Evolutionary conservation across 176 grass and related monocot genomes (phyloP).

Genomic region (Musa troglodytarum): DNA sequence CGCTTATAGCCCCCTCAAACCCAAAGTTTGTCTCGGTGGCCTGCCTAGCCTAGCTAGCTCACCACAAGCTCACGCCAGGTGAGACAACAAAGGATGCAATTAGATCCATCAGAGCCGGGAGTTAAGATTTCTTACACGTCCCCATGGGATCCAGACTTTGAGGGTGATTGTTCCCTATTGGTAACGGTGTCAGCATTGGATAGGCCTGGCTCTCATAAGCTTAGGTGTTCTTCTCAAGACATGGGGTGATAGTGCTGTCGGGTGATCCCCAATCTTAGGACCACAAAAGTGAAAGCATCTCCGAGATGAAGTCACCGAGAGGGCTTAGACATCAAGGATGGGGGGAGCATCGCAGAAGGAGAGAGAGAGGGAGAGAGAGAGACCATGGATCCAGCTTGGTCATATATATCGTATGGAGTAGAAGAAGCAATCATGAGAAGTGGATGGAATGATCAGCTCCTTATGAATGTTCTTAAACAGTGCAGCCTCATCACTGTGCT

Average conservation of each 20-base stretch:
- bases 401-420: neutral
- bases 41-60: too few relatives aligned
- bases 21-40: too few relatives aligned
- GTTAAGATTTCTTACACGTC: too few relatives aligned
- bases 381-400: neutral
- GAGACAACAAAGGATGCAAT: too few relatives aligned
- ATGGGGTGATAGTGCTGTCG: constrained; percentile 14
- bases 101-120: too few relatives aligned
- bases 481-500: neutral
- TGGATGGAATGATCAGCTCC: neutral
- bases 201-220: constrained; percentile 3
- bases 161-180: constrained; percentile 12
- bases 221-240: constrained; percentile 16
- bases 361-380: neutral
- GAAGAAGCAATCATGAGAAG: neutral
- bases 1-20: too few relatives aligned
- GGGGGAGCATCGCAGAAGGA: neutral
- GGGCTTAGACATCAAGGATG: neutral
- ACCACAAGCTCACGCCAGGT: too few relatives aligned
- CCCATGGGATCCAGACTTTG: neutral
- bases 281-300: neutral
- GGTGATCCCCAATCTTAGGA: constrained; percentile 6
- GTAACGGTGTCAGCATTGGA: constrained; percentile 9
- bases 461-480: neutral
- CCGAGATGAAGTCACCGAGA: too few relatives aligned